Evolutionary conservation across 805 yeast genomes (phyloP), one percentile per base, ranked within the genome.

Genomic region (Clavispora vitiphila): DNA sequence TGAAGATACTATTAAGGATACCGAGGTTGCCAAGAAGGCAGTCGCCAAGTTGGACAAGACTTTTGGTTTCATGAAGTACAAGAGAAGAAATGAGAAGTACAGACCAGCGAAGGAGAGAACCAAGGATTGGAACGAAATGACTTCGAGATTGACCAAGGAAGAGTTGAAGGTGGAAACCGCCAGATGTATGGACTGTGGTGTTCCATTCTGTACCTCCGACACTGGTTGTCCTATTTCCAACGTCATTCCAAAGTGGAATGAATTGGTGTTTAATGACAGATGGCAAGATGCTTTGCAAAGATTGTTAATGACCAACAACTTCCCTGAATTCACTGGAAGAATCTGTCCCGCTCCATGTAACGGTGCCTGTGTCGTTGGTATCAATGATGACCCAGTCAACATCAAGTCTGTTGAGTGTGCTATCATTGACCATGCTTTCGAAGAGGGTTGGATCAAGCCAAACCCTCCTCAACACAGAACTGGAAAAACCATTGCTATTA

Each of bases 291-390:
- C 99, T 15, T 74, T 89, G 56, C 91, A 89, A 62, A 78, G 96
- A 55, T 76, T 91, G 62, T 69, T 86, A 61, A 91, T 89, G 90
- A 93, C 99, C 47, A 91, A 91, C 72, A 91, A 93, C 70, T 91
- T 93, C 85, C 98, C 98, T 18, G 98, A 93, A 69, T 91, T 93
- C 60, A 91, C 98, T 46, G 96, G 97, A 47, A 81, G 97, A 69
- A 91, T 91, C 49, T 91, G 99, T 70, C 99, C 99, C 18, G 98
- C 98, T 47, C 99, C 99, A 50, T 91, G 99, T 72, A 95, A 90
- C 66, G 97, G 97, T 55, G 96, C 98, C 3, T 78, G 80, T 66
- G 91, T 88, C 25, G 75, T 93, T 56, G 96, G 96, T 37, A 88
- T 93, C 55, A 88, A 83, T 64, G 95, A 85, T 51, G 93, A 86